Conservation (phyloP, 495 filamentous ascomycete species). For the Penicillium daleae region DNA sequence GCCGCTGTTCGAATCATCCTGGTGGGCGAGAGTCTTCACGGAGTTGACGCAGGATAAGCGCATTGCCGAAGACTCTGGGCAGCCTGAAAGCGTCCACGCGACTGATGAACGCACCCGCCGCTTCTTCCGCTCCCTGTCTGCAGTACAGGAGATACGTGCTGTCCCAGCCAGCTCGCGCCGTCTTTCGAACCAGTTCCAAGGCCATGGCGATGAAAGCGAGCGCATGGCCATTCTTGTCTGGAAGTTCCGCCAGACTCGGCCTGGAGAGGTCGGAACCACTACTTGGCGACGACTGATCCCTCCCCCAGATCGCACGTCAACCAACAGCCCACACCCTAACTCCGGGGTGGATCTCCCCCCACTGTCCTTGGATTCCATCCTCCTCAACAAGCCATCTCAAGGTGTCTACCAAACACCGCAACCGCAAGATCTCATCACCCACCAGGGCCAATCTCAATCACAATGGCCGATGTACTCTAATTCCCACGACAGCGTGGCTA, state of each 20-base stretch:
- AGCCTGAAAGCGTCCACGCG: conserved; percentile 37
- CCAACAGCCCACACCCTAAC: conserved; percentile 43
- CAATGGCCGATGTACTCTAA: conserved; percentile 46
- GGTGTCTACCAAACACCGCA: conserved; percentile 42
- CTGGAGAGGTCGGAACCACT: conserved; percentile 51
- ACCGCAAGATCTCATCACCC: conserved; percentile 40
- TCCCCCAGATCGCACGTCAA: conserved; percentile 41
- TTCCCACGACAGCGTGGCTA: conserved; percentile 42
- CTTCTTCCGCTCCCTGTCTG: conserved; percentile 48
- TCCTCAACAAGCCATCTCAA: conserved; percentile 40
- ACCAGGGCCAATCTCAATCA: conserved; percentile 33
- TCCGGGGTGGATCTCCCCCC: conserved; percentile 46
- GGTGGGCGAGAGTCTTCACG: conserved; percentile 55
- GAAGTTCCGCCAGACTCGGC: conserved; percentile 54
- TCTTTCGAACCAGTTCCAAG: conserved; percentile 36
- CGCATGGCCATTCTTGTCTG: conserved; percentile 56
- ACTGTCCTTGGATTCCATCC: conserved; percentile 44
- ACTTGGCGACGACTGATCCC: conserved; percentile 56
- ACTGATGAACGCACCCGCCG: conserved; percentile 44
- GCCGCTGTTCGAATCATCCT: conserved; percentile 51
- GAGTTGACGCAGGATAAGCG: conserved; percentile 45
- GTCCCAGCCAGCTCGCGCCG: conserved; percentile 36
- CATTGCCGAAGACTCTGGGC: conserved; percentile 40
- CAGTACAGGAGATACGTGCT: conserved; percentile 56
- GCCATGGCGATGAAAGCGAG: conserved; percentile 40